Evolutionary conservation across 2,329 filamentous ascomycete genomes (phyloP).

Genomic region (Aureobasidium sp.): DNA sequence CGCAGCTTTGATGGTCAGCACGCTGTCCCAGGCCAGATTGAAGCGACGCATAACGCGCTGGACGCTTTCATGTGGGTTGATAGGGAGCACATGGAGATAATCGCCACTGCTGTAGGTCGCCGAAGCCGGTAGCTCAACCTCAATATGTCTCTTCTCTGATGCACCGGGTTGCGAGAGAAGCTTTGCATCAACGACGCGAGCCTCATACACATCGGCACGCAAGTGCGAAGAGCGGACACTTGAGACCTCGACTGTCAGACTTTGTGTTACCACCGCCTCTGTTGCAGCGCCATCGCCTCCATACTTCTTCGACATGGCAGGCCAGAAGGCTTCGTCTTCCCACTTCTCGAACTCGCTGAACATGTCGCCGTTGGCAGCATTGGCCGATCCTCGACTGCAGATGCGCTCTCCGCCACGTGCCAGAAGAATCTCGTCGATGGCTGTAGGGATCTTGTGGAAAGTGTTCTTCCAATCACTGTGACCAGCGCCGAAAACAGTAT

Average conservation of each 20-base stretch:
- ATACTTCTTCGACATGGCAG: conserved; percentile 38
- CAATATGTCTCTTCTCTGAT: conserved; percentile 49
- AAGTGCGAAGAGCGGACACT: conserved; percentile 49
- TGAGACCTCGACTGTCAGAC: conserved; percentile 46
- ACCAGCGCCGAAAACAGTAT: conserved; percentile 64
- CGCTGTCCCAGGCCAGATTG: conserved; percentile 59
- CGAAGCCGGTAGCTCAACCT: conserved; percentile 36
- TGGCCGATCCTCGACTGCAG: conserved; percentile 46
- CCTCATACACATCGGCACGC: conserved; percentile 56
- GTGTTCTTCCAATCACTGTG: conserved; percentile 50
- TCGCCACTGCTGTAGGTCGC: conserved; percentile 64
- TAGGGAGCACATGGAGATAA: conserved; percentile 57
- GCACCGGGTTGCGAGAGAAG: conserved; percentile 44
- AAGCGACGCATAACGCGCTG: conserved; percentile 57
- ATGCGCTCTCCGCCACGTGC: conserved; percentile 43
- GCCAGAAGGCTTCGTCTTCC: conserved; percentile 53
- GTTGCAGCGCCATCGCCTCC: conserved; percentile 20
- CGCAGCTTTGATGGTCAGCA: conserved; percentile 32
- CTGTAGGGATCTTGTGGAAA: conserved; percentile 58
- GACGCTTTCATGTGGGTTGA: conserved; percentile 58
- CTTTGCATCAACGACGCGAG: conserved; percentile 47
- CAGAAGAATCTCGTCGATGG: conserved; percentile 50
- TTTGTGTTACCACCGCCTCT: conserved; percentile 20
- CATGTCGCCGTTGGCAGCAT: conserved; percentile 57
- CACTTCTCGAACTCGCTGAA: conserved; percentile 61